Base-by-base conservation (phyloP, 768 basidiomycete genomes). In the Austroboletus eburneus region DNA sequence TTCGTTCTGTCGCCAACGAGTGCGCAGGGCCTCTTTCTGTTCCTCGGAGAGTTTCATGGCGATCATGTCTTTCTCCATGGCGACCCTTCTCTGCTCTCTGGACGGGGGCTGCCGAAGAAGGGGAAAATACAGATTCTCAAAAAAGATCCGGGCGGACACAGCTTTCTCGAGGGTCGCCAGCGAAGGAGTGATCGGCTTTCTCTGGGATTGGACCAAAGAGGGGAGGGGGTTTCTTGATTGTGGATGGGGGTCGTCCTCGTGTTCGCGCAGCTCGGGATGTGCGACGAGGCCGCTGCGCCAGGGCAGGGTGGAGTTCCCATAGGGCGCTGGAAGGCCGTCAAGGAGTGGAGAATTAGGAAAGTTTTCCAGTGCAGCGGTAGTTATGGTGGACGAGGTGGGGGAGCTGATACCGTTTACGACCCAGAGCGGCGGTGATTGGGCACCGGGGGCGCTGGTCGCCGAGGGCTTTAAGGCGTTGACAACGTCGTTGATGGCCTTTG, bases 111-210 rank as follows among this genome's bases (percentile, higher is more conserved):
- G 86, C 55, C 90, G 86, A 61, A 93, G 79, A 45, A 93, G 76
- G 24, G 81, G 84, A 68, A 88, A 94, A 68, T 87, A 94, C 24
- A 85, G 75, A 61, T 88, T 91, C 75, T 91, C 90, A 68, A 98
- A 96, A 76, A 83, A 96, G 70, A 97, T 90, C 63, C 88, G 82
- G 33, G 88, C 83, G 27, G 93, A 85, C 48, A 92, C 90, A 42
- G 93, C 91, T 65, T 88, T 93, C 68, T 99, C 94, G 61, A 97
- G 74, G 24, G 95, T 96, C 35, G 84, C 76, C 46, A 99, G 75
- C 44, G 93, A 94, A 32, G 95, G 93, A 13, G 76, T 81, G 59
- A 97, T 85, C 43, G 75, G 70, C 64, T 76, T 77, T 55, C 69
- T 73, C 49, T 76, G 76, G 42, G 62, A 55, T 33, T 69, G 73